phyloP scores from a whole-genome alignment of 1,284 basidiomycete species.

The Leccinum subrobustum region DNA sequence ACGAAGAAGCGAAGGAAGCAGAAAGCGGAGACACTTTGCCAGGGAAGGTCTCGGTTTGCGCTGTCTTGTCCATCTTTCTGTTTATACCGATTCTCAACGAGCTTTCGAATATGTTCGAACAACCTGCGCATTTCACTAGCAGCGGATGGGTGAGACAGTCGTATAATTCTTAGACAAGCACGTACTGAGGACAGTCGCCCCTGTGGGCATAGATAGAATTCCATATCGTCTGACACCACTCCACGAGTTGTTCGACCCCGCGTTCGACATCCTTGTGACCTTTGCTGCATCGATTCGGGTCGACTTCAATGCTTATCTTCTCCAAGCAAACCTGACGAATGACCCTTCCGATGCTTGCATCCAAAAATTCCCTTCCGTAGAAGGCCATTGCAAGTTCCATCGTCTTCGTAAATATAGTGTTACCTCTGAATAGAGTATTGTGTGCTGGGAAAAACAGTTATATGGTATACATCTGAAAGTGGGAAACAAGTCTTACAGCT shows the following conservation, averaged over 20 bases:
- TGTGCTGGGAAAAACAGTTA: conserved; percentile 43
- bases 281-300: conserved; percentile 63
- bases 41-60: conserved; percentile 56
- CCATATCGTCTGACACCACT: conserved; percentile 80
- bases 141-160: conserved; percentile 11
- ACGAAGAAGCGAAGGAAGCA: conserved; percentile 84
- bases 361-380: conserved; percentile 74
- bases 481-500: conserved; percentile 46
- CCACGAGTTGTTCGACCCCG: conserved; percentile 66
- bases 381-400: conserved; percentile 76
- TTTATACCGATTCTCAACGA: conserved; percentile 66
- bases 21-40: conserved; percentile 83
- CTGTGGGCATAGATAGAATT: conserved; percentile 72
- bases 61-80: conserved; percentile 38
- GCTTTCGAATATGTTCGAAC: conserved; percentile 67
- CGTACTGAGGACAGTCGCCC: conserved; percentile 72
- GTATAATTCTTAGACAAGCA: conserved; percentile 13
- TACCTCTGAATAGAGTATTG: conserved; percentile 75
- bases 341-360: conserved; percentile 68
- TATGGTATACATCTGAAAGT: conserved; percentile 2
- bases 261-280: conserved; percentile 59
- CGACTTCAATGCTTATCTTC: conserved; percentile 75
- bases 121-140: conserved; percentile 71
- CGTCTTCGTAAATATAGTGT: conserved; percentile 77
- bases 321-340: conserved; percentile 69